Conservation (phyloP, 108 stramenopile species). For the Ochromonas danica region DNA sequence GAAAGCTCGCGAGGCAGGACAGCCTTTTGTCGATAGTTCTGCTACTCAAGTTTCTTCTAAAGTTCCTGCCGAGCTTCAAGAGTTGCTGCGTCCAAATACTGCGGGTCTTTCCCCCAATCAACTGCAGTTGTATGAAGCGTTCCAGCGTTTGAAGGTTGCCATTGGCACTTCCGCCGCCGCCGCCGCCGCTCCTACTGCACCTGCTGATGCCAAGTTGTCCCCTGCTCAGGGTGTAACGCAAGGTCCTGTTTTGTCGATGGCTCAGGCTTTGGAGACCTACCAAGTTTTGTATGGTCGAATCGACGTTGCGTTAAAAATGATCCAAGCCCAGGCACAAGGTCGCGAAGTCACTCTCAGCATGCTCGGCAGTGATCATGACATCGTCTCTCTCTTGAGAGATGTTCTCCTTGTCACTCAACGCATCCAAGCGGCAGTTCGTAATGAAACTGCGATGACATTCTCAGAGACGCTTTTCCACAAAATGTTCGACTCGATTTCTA, state of each 20-base stretch:
- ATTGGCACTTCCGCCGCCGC: background rate
- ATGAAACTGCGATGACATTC: slow-evolving; percentile 80
- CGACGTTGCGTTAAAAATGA: slow-evolving; percentile 12
- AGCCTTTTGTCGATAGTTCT: slow-evolving; percentile 9
- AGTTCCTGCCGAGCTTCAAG: slow-evolving; percentile 86
- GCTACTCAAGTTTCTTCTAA: slow-evolving; percentile 39
- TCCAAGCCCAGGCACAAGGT: slow-evolving; percentile 60
- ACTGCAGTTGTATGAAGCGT: slow-evolving; percentile 93
- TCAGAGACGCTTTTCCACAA: slow-evolving; percentile 92
- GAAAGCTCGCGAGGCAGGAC: slow-evolving; percentile 66
- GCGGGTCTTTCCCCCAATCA: slow-evolving; percentile 82
- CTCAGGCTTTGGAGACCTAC: slow-evolving; percentile 35
- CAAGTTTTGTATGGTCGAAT: background rate
- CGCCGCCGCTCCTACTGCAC: background rate
- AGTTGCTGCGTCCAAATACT: slow-evolving; percentile 82
- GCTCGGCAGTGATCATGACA: slow-evolving; percentile 86
- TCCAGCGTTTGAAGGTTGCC: slow-evolving; percentile 63
- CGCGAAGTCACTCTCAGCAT: slow-evolving; percentile 75
- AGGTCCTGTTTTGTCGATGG: slow-evolving; percentile 5
- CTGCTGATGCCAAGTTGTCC: background rate
- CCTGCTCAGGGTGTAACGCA: background rate
- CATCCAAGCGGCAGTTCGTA: slow-evolving; percentile 64
- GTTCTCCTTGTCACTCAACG: slow-evolving; percentile 65
- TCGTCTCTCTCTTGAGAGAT: slow-evolving; percentile 75
- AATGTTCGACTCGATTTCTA: slow-evolving; percentile 80